These are phyloP conservation scores for Gaeumannomyces sp. DNA, from an alignment of 2,329 filamentous ascomycete genomes.

Conservation along the genomic window DNA sequence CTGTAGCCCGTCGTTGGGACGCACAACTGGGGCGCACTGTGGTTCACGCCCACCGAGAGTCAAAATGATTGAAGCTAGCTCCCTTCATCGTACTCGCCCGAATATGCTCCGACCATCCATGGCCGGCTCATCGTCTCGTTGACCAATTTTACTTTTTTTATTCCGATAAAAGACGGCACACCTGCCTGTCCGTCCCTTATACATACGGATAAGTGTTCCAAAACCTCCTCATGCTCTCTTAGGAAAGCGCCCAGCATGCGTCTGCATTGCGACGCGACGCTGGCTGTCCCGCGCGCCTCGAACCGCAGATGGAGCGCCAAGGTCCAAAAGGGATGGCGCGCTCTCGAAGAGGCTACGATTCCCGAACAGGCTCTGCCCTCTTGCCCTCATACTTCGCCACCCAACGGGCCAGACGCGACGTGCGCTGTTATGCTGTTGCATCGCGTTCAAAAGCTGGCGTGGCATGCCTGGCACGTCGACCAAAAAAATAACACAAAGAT, in stretches of 20 bases:
- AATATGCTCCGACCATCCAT: too few relatives aligned
- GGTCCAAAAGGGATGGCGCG: too few relatives aligned
- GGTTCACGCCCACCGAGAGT: background rate
- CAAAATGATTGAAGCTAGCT: background rate
- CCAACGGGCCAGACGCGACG: background rate
- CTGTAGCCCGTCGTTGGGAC: background rate
- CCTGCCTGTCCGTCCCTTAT: too few relatives aligned
- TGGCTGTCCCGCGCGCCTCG: background rate
- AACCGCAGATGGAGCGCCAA: too few relatives aligned
- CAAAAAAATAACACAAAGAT: too few relatives aligned
- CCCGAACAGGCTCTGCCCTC: background rate
- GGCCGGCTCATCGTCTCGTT: too few relatives aligned
- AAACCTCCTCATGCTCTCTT: background rate
- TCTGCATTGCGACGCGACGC: background rate
- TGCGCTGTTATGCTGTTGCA: background rate
- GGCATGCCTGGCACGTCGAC: too few relatives aligned
- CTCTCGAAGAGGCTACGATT: background rate
- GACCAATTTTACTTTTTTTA: too few relatives aligned
- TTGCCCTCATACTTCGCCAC: background rate
- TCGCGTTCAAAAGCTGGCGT: too few relatives aligned
- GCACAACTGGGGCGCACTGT: too few relatives aligned
- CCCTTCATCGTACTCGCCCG: background rate
- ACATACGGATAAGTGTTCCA: background rate
- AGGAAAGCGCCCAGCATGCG: background rate
- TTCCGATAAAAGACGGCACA: too few relatives aligned